These are phyloP conservation scores for Plantago major DNA, from an alignment of 257 asterid genomes.

Conservation along the genomic window DNA sequence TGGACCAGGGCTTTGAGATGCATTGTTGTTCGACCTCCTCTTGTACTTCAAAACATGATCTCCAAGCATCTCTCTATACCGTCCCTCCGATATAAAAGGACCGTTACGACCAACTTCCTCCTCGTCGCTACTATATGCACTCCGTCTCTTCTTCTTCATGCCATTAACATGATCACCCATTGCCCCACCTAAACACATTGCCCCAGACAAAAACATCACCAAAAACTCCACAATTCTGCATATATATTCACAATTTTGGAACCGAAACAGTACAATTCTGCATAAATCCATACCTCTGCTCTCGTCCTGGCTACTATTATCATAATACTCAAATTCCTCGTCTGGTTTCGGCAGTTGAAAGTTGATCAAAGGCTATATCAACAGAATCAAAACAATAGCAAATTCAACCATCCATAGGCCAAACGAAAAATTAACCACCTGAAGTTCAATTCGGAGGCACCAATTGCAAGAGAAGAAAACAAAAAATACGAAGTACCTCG, in stretches of 20 bases:
- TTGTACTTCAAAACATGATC: constrained; percentile 86
- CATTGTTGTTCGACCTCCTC: constrained; percentile 57
- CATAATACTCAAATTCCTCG: constrained; percentile 82
- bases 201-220: constrained; percentile 15
- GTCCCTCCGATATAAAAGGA: constrained; percentile 74
- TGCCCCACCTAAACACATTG: constrained; percentile 43
- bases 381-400: constrained; percentile 18
- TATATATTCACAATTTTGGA: not conserved
- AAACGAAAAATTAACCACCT: not conserved
- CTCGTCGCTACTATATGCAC: constrained; percentile 67
- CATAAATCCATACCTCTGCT: constrained; percentile 91
- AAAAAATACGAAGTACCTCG: constrained; percentile 53
- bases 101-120: constrained; percentile 63
- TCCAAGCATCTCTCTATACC: constrained; percentile 90
- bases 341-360: constrained; percentile 91
- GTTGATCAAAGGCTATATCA: constrained; percentile 80
- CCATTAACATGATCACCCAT: constrained; percentile 51
- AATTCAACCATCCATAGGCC: constrained; percentile 12
- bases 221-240: constrained; percentile 14
- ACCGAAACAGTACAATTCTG: not conserved
- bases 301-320: constrained; percentile 96
- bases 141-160: constrained; percentile 67
- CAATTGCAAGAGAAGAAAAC: constrained; percentile 15
- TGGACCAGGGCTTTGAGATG: constrained; percentile 53
- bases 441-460: not conserved